These are phyloP conservation scores for Krasilnikovozyma curviuscula DNA, from an alignment of 768 basidiomycete genomes.

Conservation along the genomic window DNA sequence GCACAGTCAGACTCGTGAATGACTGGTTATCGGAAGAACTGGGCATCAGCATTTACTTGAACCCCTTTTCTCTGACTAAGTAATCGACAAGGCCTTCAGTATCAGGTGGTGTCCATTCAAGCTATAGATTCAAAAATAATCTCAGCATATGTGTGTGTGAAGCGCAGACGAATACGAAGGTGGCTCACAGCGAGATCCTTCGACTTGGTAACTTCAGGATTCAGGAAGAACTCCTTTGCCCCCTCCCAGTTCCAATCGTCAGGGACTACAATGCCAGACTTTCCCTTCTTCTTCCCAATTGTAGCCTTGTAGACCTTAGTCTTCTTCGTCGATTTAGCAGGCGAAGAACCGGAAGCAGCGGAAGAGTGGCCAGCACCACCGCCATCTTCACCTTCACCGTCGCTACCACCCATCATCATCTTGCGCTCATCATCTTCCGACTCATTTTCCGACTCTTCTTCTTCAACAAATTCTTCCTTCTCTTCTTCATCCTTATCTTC, in stretches of 20 bases:
- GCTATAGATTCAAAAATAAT: constrained; percentile 29
- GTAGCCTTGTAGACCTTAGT: not conserved
- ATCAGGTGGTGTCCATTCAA: constrained; percentile 88
- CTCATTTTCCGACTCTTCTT: constrained; percentile 18
- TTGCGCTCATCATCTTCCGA: constrained; percentile 1
- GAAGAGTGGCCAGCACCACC: not conserved
- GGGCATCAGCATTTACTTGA: constrained; percentile 46
- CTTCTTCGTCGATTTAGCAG: no score
- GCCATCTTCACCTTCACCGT: not conserved
- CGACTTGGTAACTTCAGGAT: constrained; percentile 74
- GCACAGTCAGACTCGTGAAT: constrained; percentile 4
- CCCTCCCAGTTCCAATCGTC: constrained; percentile 96
- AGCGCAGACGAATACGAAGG: not conserved
- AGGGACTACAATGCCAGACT: constrained; percentile 49
- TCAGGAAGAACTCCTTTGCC: constrained; percentile 72
- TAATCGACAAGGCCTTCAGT: constrained; percentile 85
- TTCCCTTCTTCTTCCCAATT: not conserved
- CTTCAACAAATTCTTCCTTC: constrained; percentile 14
- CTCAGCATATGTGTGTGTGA: not conserved
- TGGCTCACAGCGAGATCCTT: constrained; percentile 56
- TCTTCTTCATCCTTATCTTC: constrained; percentile 14
- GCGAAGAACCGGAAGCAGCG: not conserved
- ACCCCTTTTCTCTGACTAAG: constrained; percentile 83
- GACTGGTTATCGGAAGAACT: not conserved
- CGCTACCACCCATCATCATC: constrained; percentile 6